Evolutionary conservation across 2,329 filamentous ascomycete species (phyloP), one percentile per base, ranked within the genome.

Genomic region (Endocalyx cinctus): DNA sequence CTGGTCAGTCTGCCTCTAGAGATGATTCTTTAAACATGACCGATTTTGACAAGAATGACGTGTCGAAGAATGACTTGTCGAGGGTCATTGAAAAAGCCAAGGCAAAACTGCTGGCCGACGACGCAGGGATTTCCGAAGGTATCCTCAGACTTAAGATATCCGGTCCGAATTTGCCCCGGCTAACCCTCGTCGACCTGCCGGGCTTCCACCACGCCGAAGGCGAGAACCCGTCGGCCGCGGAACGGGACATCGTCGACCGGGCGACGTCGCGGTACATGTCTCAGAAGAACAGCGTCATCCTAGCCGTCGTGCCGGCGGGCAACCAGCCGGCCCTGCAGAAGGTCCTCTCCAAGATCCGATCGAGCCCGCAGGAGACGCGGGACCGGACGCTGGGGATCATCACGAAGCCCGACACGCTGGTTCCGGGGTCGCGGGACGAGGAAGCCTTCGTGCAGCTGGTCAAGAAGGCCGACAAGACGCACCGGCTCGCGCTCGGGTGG

Each of bases 241-340:
- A 47, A 5, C 55, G 47, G 5, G 33, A 51, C 3, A 48, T 57
- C 0, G 60, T 68, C 8, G 43, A 57, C n/a, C 33, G 55, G 10
- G 43, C 69, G 0, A 64, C 69, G 0, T 48, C 68, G 3, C 54
- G 55, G 0, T 83, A 84, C 43, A 78, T 84, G 64, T 46, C 48
- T n/a, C 63, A 71, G 17, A 49, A 59, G 10, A 65, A 74, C n/a
- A 81, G 67, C 45, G 76, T 83, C 34, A 75, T 81, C 2, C 55
- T 82, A 0, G 70, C 73, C 0, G 63, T 78, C 1, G 54, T 78
- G 2, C 61, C 66, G 0, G 72, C 72, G 1, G 67, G 62, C 22
- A 58, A 60, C 11, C 65, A 77, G 26, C 63, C 67, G 18, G 66
- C 67, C 10, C 67, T 69, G 25, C 77, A 82, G 34, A 55, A 56